Percentiles rank a stretch among this genome's conserved stretches.
phyloP scores from a whole-genome alignment of 768 basidiomycete species.

The Boletus fagicola region DNA sequence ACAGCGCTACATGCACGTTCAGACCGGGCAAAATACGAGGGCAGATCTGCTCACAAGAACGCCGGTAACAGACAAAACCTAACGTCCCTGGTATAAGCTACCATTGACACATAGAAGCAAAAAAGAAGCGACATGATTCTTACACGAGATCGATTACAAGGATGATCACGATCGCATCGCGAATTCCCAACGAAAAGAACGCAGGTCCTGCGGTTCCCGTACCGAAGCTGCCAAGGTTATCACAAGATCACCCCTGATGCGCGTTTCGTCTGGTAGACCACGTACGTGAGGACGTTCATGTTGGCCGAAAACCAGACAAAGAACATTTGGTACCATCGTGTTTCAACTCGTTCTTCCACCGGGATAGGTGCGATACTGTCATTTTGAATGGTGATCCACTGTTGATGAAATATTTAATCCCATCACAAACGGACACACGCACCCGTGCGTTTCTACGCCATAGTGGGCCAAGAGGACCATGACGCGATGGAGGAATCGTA shows the following conservation, averaged over 20 bases:
- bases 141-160: constrained; percentile 46
- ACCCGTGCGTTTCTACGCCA: constrained; percentile 45
- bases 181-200: constrained; percentile 45
- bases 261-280: neutral
- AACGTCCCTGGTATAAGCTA: constrained; percentile 1
- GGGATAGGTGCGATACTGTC: constrained; percentile 41
- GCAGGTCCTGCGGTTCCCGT: constrained; percentile 52
- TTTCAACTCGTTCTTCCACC: constrained; percentile 36
- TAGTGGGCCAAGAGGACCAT: constrained; percentile 33
- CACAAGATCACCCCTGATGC: neutral
- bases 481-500: constrained; percentile 19
- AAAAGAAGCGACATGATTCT: constrained; percentile 1
- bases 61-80: constrained; percentile 38
- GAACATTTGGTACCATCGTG: constrained; percentile 45
- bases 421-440: constrained; percentile 1
- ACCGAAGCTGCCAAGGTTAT: constrained; percentile 37
- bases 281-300: constrained; percentile 44
- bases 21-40: neutral
- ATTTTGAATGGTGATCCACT: neutral
- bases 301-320: constrained; percentile 52
- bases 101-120: neutral
- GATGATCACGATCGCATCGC: constrained; percentile 41
- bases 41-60: constrained; percentile 33
- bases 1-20: constrained; percentile 37
- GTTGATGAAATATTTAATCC: neutral